These are phyloP conservation scores for Arachnomyces sp. DNA, from an alignment of 2,329 filamentous ascomycete genomes.

Conservation along the genomic window DNA sequence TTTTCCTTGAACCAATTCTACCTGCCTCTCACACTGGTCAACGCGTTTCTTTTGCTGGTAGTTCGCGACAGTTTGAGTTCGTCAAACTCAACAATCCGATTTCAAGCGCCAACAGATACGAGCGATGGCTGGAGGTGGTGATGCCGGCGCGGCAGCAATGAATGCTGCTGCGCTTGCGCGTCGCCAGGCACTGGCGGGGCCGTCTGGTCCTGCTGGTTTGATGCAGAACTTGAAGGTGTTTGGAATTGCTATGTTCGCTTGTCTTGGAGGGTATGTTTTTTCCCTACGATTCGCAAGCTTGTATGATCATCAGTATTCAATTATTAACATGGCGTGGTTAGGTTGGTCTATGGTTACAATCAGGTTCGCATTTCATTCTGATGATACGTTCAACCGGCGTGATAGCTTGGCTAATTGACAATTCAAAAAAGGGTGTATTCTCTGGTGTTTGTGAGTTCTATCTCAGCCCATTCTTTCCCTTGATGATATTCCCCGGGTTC, in stretches of 20 bases:
- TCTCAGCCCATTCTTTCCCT: neutral
- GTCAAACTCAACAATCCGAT: too few relatives aligned
- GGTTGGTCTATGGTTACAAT: conserved; percentile 28
- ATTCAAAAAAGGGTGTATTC: conserved; percentile 12
- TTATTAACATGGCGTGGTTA: conserved; percentile 47
- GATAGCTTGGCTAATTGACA: conserved; percentile 6
- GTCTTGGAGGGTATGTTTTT: conserved; percentile 45
- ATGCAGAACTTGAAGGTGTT: conserved; percentile 56
- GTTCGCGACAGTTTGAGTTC: too few relatives aligned
- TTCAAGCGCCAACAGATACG: too few relatives aligned
- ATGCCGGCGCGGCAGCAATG: conserved; percentile 11
- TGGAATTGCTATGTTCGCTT: conserved; percentile 55
- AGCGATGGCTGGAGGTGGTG: conserved; percentile 3
- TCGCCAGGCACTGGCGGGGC: conserved; percentile 49
- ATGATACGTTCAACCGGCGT: too few relatives aligned
- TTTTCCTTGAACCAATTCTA: too few relatives aligned
- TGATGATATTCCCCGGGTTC: too few relatives aligned
- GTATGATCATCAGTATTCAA: conserved; percentile 37
- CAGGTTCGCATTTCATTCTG: conserved; percentile 13
- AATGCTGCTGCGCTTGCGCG: conserved; percentile 47
- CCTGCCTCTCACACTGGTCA: too few relatives aligned
- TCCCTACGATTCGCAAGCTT: neutral
- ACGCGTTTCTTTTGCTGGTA: too few relatives aligned
- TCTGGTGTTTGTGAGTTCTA: conserved; percentile 11
- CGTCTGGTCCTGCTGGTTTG: conserved; percentile 45